Percentiles rank a stretch among this genome's conserved stretches.
Evolutionary conservation across 129 eudicot genomes (phyloP).

Genomic region (Artemisia argyi): DNA sequence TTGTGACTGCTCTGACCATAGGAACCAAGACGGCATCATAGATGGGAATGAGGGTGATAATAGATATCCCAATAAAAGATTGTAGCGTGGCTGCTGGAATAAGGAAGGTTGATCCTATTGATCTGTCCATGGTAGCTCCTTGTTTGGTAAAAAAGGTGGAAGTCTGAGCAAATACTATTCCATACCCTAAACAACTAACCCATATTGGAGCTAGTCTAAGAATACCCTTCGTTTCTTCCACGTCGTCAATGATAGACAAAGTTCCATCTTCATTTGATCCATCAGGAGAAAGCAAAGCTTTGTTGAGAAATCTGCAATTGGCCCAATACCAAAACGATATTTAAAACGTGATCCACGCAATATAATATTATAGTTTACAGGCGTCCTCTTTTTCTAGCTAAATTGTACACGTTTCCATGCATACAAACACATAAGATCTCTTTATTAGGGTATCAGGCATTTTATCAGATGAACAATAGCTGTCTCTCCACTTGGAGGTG

Average conservation of each 20-base stretch:
- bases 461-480: too few relatives aligned
- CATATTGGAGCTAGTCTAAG: slow-evolving; percentile 53
- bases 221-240: slow-evolving; percentile 48
- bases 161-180: slow-evolving; percentile 46
- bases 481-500: too few relatives aligned
- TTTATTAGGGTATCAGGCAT: neutral
- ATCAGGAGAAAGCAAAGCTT: slow-evolving; percentile 38
- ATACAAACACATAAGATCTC: too few relatives aligned
- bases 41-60: slow-evolving; percentile 44
- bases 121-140: slow-evolving; percentile 59
- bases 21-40: slow-evolving; percentile 63
- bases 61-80: slow-evolving; percentile 29
- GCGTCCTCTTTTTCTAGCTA: neutral
- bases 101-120: slow-evolving; percentile 36
- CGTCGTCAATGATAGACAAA: slow-evolving; percentile 25
- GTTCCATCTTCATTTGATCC: neutral
- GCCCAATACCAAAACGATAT: neutral
- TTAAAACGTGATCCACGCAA: neutral
- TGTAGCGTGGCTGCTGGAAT: slow-evolving; percentile 70
- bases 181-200: slow-evolving; percentile 46
- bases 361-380: neutral
- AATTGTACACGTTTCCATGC: too few relatives aligned
- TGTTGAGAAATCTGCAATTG: slow-evolving; percentile 44
- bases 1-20: slow-evolving; percentile 35
- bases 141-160: slow-evolving; percentile 64